A percentile compares a stretch with the other conserved stretches of the same genome.
Conservation (phyloP, 805 yeast genomes). For the Sugiyamaella qingdaonensis region DNA sequence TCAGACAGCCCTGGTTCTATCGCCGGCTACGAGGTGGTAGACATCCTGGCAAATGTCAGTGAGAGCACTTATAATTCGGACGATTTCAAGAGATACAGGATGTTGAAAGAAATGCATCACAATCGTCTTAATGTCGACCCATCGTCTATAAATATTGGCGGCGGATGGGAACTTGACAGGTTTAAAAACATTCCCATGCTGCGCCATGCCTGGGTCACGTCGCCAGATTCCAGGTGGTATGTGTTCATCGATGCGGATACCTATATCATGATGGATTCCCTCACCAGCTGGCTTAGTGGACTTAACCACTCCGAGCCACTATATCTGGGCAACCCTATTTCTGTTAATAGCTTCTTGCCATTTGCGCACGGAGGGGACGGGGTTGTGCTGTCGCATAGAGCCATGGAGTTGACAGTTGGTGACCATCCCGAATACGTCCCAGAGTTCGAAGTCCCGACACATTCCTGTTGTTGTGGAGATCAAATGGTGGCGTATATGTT, state of each 20-base stretch:
- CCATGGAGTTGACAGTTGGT: slow-evolving; percentile 29
- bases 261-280: slow-evolving; percentile 29
- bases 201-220: slow-evolving; percentile 30
- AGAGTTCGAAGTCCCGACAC: slow-evolving; percentile 23
- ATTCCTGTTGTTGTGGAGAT: slow-evolving; percentile 34
- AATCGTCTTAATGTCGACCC: slow-evolving; percentile 19
- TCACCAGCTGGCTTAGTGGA: slow-evolving; percentile 24
- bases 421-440: slow-evolving; percentile 15
- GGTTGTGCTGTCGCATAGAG: slow-evolving; percentile 31
- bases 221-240: slow-evolving; percentile 33
- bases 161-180: slow-evolving; percentile 35
- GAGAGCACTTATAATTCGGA: slow-evolving; percentile 16
- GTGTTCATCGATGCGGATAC: slow-evolving; percentile 36
- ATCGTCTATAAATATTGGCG: slow-evolving; percentile 15
- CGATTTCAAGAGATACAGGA: slow-evolving; percentile 27
- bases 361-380: slow-evolving; percentile 41
- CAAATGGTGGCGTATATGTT: slow-evolving; percentile 28
- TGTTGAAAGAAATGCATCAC: slow-evolving; percentile 21
- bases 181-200: slow-evolving; percentile 37
- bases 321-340: slow-evolving; percentile 32
- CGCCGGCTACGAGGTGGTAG: slow-evolving; percentile 32
- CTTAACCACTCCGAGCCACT: slow-evolving; percentile 27
- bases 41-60: slow-evolving; percentile 27
- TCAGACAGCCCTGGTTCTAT: slow-evolving; percentile 31
- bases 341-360: slow-evolving; percentile 15